A percentile compares a stretch with the other conserved stretches of the same genome.
Evolutionary conservation across 306 rosid species (phyloP).

Genomic region (Begonia loranthoides): DNA sequence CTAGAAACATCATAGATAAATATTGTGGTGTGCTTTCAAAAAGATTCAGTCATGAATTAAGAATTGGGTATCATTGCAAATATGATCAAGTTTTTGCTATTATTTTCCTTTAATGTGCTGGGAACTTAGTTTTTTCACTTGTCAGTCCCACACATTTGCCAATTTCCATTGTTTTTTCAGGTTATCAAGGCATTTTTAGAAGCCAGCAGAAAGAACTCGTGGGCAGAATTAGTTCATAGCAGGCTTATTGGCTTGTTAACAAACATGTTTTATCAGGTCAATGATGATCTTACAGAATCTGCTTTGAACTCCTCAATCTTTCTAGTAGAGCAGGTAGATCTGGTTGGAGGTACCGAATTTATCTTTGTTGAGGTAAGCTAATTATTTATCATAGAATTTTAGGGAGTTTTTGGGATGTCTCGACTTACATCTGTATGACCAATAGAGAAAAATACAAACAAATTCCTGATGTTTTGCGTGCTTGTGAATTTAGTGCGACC

Average conservation of each 20-base stretch:
- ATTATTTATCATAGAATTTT: not conserved
- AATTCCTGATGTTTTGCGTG: too few relatives aligned
- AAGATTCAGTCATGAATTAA: too few relatives aligned
- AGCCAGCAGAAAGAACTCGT: constrained; percentile 70
- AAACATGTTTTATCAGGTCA: constrained; percentile 85
- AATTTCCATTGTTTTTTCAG: constrained; percentile 17
- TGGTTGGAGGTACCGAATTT: constrained; percentile 88
- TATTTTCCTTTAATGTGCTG: not conserved
- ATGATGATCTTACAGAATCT: constrained; percentile 30
- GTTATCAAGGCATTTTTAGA: constrained; percentile 63
- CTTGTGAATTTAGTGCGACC: too few relatives aligned
- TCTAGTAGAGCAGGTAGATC: constrained; percentile 78
- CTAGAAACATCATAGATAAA: too few relatives aligned
- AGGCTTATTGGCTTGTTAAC: constrained; percentile 85
- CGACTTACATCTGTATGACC: too few relatives aligned
- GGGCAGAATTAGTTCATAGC: constrained; percentile 96
- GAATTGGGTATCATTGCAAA: too few relatives aligned
- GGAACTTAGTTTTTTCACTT: not conserved
- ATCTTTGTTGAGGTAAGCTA: constrained; percentile 70
- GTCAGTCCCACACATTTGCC: not conserved
- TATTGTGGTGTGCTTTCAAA: too few relatives aligned
- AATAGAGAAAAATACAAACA: too few relatives aligned
- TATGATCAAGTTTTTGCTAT: not conserved
- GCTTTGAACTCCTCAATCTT: constrained; percentile 37
- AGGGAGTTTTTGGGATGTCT: too few relatives aligned